These are phyloP conservation scores for Russula ochroleuca DNA, from an alignment of 768 basidiomycete genomes.

Conservation along the genomic window DNA sequence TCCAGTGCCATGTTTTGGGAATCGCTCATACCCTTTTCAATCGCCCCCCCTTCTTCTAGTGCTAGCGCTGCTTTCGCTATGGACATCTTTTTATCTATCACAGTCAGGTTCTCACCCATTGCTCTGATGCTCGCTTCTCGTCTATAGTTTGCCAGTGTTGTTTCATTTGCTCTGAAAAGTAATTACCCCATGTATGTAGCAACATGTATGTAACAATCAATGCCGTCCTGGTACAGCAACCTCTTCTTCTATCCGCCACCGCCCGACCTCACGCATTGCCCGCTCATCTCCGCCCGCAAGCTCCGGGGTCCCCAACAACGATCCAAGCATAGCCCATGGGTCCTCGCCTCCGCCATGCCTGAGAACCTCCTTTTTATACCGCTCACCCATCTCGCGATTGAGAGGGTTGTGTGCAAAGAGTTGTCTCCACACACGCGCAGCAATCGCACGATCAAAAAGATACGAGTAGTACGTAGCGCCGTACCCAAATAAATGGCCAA, in stretches of 20 bases:
- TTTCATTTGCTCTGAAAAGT: background rate
- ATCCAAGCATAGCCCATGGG: conserved; percentile 89
- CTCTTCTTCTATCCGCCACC: conserved; percentile 82
- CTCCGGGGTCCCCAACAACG: conserved; percentile 57
- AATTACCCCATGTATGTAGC: background rate
- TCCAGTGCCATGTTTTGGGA: background rate
- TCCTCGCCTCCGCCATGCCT: conserved; percentile 84
- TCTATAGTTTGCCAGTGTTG: background rate
- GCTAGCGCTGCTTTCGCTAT: background rate
- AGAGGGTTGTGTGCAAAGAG: conserved; percentile 70
- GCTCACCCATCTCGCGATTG: conserved; percentile 70
- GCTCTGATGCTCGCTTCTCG: background rate
- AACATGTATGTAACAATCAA: conserved; percentile 33
- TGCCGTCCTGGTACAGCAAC: conserved; percentile 57
- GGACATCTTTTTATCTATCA: background rate
- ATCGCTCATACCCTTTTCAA: background rate
- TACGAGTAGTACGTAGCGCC: conserved; percentile 99
- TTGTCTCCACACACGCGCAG: conserved; percentile 80
- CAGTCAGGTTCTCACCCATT: background rate
- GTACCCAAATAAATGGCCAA: conserved; percentile 93
- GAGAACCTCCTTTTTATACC: conserved; percentile 71
- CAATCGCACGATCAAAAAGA: conserved; percentile 93
- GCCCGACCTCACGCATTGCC: conserved; percentile 87
- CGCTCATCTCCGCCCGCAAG: conserved; percentile 68
- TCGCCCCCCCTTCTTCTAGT: background rate